Evolutionary conservation across 306 rosid genomes (phyloP), one percentile per base, ranked within the genome.

Genomic region (Ormosia semicastrata): DNA sequence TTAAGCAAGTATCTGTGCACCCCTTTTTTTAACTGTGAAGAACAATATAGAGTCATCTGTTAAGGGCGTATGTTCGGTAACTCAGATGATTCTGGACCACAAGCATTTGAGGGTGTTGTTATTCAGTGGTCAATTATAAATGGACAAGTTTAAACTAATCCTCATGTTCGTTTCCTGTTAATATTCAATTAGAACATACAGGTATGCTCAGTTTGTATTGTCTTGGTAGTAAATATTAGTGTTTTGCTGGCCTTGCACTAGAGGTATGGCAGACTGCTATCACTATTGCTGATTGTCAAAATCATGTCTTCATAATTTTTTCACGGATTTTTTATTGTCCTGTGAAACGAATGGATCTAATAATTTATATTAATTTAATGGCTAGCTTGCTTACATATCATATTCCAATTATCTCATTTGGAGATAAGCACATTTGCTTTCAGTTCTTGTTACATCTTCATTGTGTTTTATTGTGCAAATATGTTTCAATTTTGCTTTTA

Each of bases 401-500:
- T 37, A 17, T 65, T 66, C 50, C 52, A 44, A 29, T 78, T 43
- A 44, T 62, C 82, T 66, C 43, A 52, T 46, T 71, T 66, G 72
- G 39, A 24, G 37, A 36, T 41, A 12, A 36, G 72, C 43, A 63
- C 72, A 75, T 76, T 39, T 81, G 39, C 17, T 47, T 36, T 72
- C 47, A 66, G 37, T 56, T 79, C 53, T 18, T 30, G 32, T 75
- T 71, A 71, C 40, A 74, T 83, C 18, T 39, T 52, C 59, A 41
- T 50, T 62, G 49, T 70, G 36, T 41, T 78, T 50, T 52, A 36
- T 53, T 83, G 65, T 52, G 82, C 53, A 63, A 62, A 63, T 47
- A 64, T 59, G 75, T 67, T 82, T 53, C 59, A 34, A 6, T 40
- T 58, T 73, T 57, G 50, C 62, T 53, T 80, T 56, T 78, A 71